Percentiles rank a stretch among this genome's conserved stretches.
Conservation (phyloP, 176 grass and related monocot species). For the Areca catechu region DNA sequence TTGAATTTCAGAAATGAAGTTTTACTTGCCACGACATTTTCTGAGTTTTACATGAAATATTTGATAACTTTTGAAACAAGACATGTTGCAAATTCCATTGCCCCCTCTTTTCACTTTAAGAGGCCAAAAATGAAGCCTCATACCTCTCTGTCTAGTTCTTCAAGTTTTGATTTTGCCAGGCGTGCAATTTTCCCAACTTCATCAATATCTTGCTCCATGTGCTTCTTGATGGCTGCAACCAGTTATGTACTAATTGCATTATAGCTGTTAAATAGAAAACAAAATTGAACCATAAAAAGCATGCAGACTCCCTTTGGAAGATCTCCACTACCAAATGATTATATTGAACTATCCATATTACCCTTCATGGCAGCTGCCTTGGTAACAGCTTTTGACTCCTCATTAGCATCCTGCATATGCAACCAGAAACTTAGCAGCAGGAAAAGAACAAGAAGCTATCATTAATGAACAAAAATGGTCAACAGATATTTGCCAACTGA, state of each 20-base stretch:
- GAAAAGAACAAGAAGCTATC: no score
- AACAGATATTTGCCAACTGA: no score
- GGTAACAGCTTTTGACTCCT: constrained; percentile 72
- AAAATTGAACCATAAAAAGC: no score
- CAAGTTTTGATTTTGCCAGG: constrained; percentile 62
- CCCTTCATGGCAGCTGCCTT: constrained; percentile 81
- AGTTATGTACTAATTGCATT: neutral
- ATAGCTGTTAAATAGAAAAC: neutral
- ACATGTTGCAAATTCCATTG: no score
- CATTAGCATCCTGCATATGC: constrained; percentile 54
- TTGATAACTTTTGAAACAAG: no score
- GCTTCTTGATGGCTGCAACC: constrained; percentile 56
- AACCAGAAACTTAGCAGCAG: neutral
- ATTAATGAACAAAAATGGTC: no score
- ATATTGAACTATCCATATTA: constrained; percentile 7
- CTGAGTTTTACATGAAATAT: no score
- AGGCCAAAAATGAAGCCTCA: constrained; percentile 17
- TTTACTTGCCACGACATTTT: no score
- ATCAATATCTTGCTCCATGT: constrained; percentile 67
- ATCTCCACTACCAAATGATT: no score
- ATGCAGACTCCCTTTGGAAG: no score
- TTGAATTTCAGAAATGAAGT: no score
- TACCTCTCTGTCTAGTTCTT: constrained; percentile 61
- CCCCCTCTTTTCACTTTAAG: neutral
- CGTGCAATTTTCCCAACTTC: constrained; percentile 76